Evolutionary conservation across 179 eudicot genomes (phyloP).

Genomic region (Gypsophila paniculata): DNA sequence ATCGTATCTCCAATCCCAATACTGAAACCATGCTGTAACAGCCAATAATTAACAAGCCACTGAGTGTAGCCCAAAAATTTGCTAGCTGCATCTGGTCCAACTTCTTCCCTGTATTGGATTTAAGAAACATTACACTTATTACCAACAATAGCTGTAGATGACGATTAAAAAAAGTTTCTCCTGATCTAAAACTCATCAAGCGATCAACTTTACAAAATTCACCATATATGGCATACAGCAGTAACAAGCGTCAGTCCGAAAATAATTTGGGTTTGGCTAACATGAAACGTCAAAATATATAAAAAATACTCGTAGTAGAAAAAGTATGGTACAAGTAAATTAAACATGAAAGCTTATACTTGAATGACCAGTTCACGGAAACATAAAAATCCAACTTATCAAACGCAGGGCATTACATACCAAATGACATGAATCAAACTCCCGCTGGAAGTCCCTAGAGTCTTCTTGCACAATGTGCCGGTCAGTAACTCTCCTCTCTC

Average conservation of each 20-base stretch:
- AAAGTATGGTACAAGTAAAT: neutral
- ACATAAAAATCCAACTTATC: neutral
- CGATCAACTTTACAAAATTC: neutral
- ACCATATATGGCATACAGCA: no score
- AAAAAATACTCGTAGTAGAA: neutral
- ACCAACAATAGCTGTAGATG: neutral
- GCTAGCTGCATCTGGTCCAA: conserved; percentile 99
- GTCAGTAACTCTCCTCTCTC: conserved; percentile 86
- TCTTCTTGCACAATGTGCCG: conserved; percentile 93
- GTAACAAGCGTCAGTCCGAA: neutral
- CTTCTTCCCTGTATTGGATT: conserved; percentile 77
- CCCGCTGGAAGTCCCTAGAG: conserved; percentile 84
- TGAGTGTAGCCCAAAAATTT: conserved; percentile 98
- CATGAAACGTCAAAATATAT: neutral
- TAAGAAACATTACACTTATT: neutral
- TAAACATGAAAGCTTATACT: neutral
- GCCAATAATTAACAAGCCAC: conserved; percentile 99
- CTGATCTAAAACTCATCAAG: no score
- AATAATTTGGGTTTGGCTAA: neutral
- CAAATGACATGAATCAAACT: conserved; percentile 98
- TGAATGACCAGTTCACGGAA: neutral
- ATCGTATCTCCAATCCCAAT: conserved; percentile 99
- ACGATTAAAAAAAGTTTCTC: neutral
- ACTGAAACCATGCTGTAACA: conserved; percentile 85
- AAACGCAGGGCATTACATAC: conserved; percentile 33